phyloP scores from a whole-genome alignment of 352 stramenopile species.

The Globisporangium cystogenes region DNA sequence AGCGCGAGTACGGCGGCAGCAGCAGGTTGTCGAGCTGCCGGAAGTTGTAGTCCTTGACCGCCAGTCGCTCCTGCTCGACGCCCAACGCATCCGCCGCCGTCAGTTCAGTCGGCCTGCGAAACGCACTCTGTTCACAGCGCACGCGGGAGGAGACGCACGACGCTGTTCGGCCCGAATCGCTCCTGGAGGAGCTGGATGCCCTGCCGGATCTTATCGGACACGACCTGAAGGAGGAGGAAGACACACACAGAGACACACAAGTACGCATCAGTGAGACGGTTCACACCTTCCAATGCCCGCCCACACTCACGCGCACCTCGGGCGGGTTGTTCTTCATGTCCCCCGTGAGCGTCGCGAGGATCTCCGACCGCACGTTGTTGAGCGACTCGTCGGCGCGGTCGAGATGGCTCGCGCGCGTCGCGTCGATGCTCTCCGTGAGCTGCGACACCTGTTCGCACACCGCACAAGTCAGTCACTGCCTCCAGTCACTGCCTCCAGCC shows the following conservation, averaged over 20 bases:
- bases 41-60: slow-evolving; percentile 89
- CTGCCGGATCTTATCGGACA: slow-evolving; percentile 71
- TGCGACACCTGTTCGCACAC: slow-evolving; percentile 55
- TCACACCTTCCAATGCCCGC: background rate
- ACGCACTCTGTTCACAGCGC: too few relatives aligned
- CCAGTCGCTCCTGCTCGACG: slow-evolving; percentile 71
- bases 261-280: background rate
- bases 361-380: slow-evolving; percentile 69
- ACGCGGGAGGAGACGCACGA: slow-evolving; percentile 30
- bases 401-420: slow-evolving; percentile 68
- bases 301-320: slow-evolving; percentile 24
- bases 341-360: slow-evolving; percentile 58
- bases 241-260: slow-evolving; percentile 2
- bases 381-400: slow-evolving; percentile 72
- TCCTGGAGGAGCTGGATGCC: slow-evolving; percentile 76
- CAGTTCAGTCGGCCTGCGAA: background rate
- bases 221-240: slow-evolving; percentile 17
- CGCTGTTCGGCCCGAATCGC: slow-evolving; percentile 79
- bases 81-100: background rate
- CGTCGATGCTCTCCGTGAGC: slow-evolving; percentile 83
- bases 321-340: slow-evolving; percentile 63
- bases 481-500: too few relatives aligned
- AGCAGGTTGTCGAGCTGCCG: slow-evolving; percentile 82
- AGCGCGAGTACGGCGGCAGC: slow-evolving; percentile 83
- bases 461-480: background rate